A percentile compares a stretch with the other conserved stretches of the same genome.
Evolutionary conservation across 2,329 filamentous ascomycete species (phyloP).

Genomic region (Xylaria digitata): DNA sequence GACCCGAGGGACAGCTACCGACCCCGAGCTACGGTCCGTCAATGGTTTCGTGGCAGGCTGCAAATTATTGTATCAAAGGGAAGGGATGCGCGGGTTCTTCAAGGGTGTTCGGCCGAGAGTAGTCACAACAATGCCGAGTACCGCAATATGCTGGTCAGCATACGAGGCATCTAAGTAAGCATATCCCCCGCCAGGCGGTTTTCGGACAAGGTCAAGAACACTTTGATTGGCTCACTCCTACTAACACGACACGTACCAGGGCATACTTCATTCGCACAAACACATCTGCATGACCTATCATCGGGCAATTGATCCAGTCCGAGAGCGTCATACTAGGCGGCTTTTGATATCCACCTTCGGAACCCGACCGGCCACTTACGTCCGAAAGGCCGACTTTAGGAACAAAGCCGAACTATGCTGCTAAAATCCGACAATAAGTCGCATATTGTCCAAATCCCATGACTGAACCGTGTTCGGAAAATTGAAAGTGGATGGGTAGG

Average conservation of each 20-base stretch:
- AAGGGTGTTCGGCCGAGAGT: conserved; percentile 91
- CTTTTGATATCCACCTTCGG: conserved; percentile 13
- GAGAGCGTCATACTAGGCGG: conserved; percentile 13
- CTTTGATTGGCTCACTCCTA: conserved; percentile 19
- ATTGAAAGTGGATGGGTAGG: neutral
- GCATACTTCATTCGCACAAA: conserved; percentile 52
- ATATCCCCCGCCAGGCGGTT: neutral
- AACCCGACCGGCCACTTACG: conserved; percentile 17
- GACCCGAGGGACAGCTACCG: conserved; percentile 85
- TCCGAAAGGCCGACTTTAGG: conserved; percentile 23
- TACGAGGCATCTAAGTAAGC: conserved; percentile 76
- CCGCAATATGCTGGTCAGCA: conserved; percentile 97
- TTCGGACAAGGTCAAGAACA: neutral
- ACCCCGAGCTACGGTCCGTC: conserved; percentile 85
- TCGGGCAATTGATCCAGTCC: conserved; percentile 7
- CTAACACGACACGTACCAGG: conserved; percentile 41
- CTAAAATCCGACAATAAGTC: conserved; percentile 17
- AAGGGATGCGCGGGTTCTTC: conserved; percentile 89
- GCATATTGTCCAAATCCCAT: conserved; percentile 2
- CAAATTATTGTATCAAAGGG: conserved; percentile 81
- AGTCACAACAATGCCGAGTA: conserved; percentile 97
- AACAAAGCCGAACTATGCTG: conserved; percentile 17
- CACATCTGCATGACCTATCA: conserved; percentile 42
- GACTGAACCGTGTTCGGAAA: conserved; percentile 14
- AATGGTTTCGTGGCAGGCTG: conserved; percentile 84